These are phyloP conservation scores for Trichomonas gallinae DNA, from an alignment of 208 protist species.

Conservation along the genomic window DNA sequence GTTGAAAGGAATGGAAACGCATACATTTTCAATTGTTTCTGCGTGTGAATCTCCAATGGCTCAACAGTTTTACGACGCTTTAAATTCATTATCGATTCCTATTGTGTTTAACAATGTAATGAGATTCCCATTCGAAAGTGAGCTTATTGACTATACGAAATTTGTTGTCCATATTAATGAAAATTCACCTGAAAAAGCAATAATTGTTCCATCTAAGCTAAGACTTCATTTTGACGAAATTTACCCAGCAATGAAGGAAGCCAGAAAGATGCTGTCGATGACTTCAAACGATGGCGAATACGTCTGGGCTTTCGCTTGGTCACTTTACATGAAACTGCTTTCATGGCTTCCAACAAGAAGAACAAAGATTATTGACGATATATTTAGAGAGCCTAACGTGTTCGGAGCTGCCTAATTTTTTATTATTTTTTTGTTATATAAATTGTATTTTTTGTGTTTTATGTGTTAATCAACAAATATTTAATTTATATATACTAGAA, in stretches of 20 bases:
- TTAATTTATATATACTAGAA: too few relatives aligned
- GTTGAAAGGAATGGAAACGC: not conserved
- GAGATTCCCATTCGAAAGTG: not conserved
- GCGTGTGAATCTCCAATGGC: not conserved
- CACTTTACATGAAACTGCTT: not conserved
- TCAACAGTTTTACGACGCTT: not conserved
- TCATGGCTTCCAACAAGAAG: not conserved
- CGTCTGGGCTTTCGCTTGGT: not conserved
- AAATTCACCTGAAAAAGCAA: not conserved
- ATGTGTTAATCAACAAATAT: too few relatives aligned
- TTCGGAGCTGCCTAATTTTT: not conserved
- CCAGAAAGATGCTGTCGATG: not conserved
- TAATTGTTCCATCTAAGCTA: not conserved
- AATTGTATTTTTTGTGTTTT: too few relatives aligned
- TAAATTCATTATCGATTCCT: not conserved
- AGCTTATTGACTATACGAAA: not conserved
- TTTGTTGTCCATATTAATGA: conserved; percentile 6
- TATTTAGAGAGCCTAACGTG: not conserved
- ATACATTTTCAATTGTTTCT: not conserved
- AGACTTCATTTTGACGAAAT: not conserved
- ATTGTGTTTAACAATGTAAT: not conserved
- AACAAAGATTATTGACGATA: conserved; percentile 9
- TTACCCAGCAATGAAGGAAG: not conserved
- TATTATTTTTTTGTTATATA: too few relatives aligned
- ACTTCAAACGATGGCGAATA: not conserved